Evolutionary conservation across 2,329 filamentous ascomycete genomes (phyloP).

Genomic region (Ceratocystis eucalypticola): DNA sequence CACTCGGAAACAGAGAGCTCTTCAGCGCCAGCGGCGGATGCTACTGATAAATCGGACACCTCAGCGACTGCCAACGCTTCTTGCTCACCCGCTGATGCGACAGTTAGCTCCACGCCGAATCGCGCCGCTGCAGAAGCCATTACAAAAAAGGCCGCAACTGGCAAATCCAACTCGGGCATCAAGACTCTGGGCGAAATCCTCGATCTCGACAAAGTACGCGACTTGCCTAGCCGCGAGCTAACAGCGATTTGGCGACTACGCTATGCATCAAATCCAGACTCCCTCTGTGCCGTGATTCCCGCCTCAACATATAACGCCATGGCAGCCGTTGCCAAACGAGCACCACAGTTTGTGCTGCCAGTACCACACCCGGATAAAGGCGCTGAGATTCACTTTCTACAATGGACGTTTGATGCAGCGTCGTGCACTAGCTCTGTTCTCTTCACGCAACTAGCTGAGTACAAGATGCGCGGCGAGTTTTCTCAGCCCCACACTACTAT

Average conservation of each 20-base stretch:
- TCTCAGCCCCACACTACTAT: slow-evolving; percentile 86
- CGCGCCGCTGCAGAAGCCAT: slow-evolving; percentile 24
- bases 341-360: slow-evolving; percentile 85
- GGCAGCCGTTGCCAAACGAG: slow-evolving; percentile 51
- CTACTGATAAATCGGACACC: slow-evolving; percentile 20
- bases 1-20: slow-evolving; percentile 10
- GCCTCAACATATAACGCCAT: slow-evolving; percentile 60
- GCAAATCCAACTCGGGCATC: slow-evolving; percentile 24
- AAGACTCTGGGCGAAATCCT: slow-evolving; percentile 44
- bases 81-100: slow-evolving; percentile 10
- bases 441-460: slow-evolving; percentile 89
- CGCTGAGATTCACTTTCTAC: slow-evolving; percentile 88
- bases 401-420: slow-evolving; percentile 76
- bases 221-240: slow-evolving; percentile 67
- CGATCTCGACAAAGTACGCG: slow-evolving; percentile 63
- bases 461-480: slow-evolving; percentile 79
- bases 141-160: slow-evolving; percentile 9
- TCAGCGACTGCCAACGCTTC: slow-evolving; percentile 22
- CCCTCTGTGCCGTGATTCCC: slow-evolving; percentile 74
- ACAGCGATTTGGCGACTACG: slow-evolving; percentile 81
- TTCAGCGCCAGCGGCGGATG: slow-evolving; percentile 22
- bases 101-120: slow-evolving; percentile 23
- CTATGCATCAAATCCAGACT: slow-evolving; percentile 57
- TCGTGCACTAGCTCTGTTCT: slow-evolving; percentile 60
- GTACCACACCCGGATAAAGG: slow-evolving; percentile 55